A percentile compares a stretch with the other conserved stretches of the same genome.
These are phyloP conservation scores for Schizophyllum commune DNA, from an alignment of 1,284 basidiomycete genomes.

Conservation along the genomic window DNA sequence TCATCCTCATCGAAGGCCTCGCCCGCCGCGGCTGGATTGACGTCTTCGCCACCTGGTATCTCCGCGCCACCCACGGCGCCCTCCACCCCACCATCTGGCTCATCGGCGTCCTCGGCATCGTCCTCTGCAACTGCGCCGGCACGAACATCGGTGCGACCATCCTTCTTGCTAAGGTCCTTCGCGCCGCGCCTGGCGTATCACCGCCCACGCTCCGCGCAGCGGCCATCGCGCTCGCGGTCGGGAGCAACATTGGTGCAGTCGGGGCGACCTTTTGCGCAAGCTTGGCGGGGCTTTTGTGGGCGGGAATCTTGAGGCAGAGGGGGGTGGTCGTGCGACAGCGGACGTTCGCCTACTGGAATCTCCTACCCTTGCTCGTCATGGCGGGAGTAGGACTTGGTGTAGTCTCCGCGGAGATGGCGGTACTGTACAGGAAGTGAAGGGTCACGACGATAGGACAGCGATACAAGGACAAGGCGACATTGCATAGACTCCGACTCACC, in stretches of 20 bases:
- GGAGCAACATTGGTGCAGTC: constrained; percentile 89
- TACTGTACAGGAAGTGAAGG: background rate
- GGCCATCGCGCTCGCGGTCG: constrained; percentile 42
- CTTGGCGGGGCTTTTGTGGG: constrained; percentile 88
- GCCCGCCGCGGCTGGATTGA: constrained; percentile 87
- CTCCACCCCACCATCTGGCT: constrained; percentile 49
- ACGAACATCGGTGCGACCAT: constrained; percentile 98
- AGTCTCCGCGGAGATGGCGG: constrained; percentile 61
- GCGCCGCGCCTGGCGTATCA: constrained; percentile 27
- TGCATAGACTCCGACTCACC: background rate
- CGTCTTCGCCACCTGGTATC: constrained; percentile 75
- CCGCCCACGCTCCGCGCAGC: constrained; percentile 28
- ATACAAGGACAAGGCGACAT: too few relatives aligned
- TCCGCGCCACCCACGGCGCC: constrained; percentile 35
- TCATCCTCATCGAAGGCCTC: constrained; percentile 88
- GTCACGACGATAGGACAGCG: background rate
- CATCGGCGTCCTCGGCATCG: constrained; percentile 52
- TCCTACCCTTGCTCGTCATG: constrained; percentile 48
- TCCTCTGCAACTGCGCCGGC: constrained; percentile 85
- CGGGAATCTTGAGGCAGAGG: constrained; percentile 72
- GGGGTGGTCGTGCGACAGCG: constrained; percentile 58
- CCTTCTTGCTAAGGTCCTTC: constrained; percentile 55
- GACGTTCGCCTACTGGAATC: constrained; percentile 74
- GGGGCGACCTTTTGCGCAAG: constrained; percentile 88
- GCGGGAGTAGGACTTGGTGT: constrained; percentile 42